A percentile compares a stretch with the other conserved stretches of the same genome.
phyloP scores from a whole-genome alignment of 176 grass and related monocot species.

The Bromus sterilis region DNA sequence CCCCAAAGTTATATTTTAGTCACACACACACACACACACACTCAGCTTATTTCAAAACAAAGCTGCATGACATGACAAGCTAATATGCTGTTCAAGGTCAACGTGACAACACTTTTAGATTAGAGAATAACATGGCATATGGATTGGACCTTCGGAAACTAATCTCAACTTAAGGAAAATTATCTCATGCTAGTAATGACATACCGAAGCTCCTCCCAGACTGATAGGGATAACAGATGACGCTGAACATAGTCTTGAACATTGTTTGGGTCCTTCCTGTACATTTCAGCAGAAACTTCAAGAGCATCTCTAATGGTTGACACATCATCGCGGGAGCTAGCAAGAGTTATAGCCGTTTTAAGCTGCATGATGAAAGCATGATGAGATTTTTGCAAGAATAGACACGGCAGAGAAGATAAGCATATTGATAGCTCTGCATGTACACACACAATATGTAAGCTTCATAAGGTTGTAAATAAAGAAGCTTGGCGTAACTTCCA shows the following conservation, averaged over 20 bases:
- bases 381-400: constrained; percentile 16
- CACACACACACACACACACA: not conserved
- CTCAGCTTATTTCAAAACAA: constrained; percentile 1
- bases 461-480: not conserved
- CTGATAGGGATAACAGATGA: constrained; percentile 87
- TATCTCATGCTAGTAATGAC: constrained; percentile 2
- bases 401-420: not conserved
- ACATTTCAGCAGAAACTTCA: constrained; percentile 99
- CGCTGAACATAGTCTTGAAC: constrained; percentile 96
- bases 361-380: constrained; percentile 43
- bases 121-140: constrained; percentile 15
- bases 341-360: constrained; percentile 87
- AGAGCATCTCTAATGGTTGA: constrained; percentile 94
- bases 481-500: not conserved
- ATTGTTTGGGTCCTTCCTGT: constrained; percentile 96
- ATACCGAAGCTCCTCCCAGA: constrained; percentile 99
- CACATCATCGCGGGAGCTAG: constrained; percentile 70
- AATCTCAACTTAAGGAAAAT: constrained; percentile 5
- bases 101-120: not conserved
- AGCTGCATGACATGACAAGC: constrained; percentile 14
- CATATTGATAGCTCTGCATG: not conserved
- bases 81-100: not conserved
- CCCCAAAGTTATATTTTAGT: constrained; percentile 4
- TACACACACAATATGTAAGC: not conserved
- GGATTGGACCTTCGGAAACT: not conserved